These are phyloP conservation scores for Botrytis deweyae DNA, from an alignment of 2,329 filamentous ascomycete genomes.

Conservation along the genomic window DNA sequence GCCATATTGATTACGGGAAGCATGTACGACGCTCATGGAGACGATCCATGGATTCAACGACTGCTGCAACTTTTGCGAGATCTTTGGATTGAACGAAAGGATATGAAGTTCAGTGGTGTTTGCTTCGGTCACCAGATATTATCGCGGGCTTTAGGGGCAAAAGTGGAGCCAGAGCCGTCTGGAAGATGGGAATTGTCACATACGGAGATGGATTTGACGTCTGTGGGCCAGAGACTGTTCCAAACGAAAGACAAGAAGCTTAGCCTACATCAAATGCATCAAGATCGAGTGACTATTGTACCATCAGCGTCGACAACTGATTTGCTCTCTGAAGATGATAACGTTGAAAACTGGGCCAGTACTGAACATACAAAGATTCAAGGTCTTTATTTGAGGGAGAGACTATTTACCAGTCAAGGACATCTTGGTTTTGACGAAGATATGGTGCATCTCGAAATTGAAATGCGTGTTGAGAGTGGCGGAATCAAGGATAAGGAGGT, in stretches of 20 bases:
- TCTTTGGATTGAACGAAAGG: constrained; percentile 57
- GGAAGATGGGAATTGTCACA: constrained; percentile 83
- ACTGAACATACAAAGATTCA: constrained; percentile 70
- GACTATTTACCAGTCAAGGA: constrained; percentile 75
- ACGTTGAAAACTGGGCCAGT: constrained; percentile 61
- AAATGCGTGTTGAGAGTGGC: constrained; percentile 63
- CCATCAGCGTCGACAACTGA: constrained; percentile 52
- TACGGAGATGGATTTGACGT: constrained; percentile 64
- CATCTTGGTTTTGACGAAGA: constrained; percentile 78
- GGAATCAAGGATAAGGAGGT: constrained; percentile 72
- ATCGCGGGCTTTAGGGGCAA: constrained; percentile 66
- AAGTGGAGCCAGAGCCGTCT: constrained; percentile 62
- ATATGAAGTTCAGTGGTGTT: constrained; percentile 73
- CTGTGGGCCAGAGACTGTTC: constrained; percentile 70
- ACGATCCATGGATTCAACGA: constrained; percentile 71
- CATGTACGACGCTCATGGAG: constrained; percentile 72
- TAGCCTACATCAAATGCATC: constrained; percentile 79
- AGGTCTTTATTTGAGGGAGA: constrained; percentile 68
- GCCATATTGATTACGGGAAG: constrained; percentile 78
- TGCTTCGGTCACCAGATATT: constrained; percentile 90
- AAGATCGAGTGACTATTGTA: constrained; percentile 60
- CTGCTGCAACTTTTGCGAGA: constrained; percentile 65
- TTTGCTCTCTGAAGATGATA: constrained; percentile 36
- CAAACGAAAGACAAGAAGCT: constrained; percentile 45
- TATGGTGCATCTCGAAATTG: constrained; percentile 62